Percentiles rank a stretch among this genome's conserved stretches.
These are phyloP conservation scores for Erythrophleum ivorense DNA, from an alignment of 331 rosid genomes.

Conservation along the genomic window DNA sequence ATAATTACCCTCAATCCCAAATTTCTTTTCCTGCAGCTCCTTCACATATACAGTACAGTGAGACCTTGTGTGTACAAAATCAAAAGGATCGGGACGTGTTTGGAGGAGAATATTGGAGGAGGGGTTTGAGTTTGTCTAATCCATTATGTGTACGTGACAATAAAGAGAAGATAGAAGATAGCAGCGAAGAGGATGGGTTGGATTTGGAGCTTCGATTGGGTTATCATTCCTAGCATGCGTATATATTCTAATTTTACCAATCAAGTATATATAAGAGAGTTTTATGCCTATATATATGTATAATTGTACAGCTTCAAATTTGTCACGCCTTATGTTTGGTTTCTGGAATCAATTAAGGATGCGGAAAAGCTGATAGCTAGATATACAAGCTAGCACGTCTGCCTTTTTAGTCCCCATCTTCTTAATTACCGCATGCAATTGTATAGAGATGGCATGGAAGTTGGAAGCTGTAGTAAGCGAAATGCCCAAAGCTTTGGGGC, in stretches of 20 bases:
- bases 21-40: conserved; percentile 37
- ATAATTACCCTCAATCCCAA: conserved; percentile 36
- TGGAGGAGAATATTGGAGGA: conserved; percentile 48
- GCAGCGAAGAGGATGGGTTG: conserved; percentile 50
- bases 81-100: conserved; percentile 25
- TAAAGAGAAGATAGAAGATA: conserved; percentile 36
- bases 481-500: conserved; percentile 19
- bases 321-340: neutral
- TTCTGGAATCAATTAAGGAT: neutral
- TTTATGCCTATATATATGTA: neutral
- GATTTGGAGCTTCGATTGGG: conserved; percentile 92
- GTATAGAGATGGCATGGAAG: conserved; percentile 26
- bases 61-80: conserved; percentile 29
- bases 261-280: neutral
- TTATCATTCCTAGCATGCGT: conserved; percentile 46
- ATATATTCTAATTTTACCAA: neutral
- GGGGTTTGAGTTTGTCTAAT: conserved; percentile 36
- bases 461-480: conserved; percentile 5
- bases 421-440: neutral
- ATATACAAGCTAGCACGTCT: conserved; percentile 19
- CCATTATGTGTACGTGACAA: conserved; percentile 7
- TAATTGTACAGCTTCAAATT: neutral
- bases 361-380: neutral
- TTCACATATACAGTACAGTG: conserved; percentile 14
- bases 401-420: neutral